phyloP scores from a whole-genome alignment of 208 protist genomes.

The Leishmania aethiopica region DNA sequence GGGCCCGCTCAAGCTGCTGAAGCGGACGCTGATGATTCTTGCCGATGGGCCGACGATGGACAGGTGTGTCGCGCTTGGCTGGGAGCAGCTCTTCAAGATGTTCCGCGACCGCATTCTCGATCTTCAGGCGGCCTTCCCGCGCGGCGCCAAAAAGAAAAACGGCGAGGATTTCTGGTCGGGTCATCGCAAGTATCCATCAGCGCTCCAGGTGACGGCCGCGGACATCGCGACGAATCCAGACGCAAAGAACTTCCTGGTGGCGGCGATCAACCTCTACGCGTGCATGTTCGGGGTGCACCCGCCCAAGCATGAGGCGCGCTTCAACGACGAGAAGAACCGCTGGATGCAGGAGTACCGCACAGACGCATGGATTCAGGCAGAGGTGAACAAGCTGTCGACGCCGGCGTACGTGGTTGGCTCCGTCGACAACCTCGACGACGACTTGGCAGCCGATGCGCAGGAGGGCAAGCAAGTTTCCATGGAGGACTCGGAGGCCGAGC shows the following conservation, averaged over 20 bases:
- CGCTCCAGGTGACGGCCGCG: constrained; percentile 46
- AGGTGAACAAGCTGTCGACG: constrained; percentile 30
- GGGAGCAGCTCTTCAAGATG: constrained; percentile 94
- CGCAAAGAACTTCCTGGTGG: constrained; percentile 72
- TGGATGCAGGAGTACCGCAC: constrained; percentile 87
- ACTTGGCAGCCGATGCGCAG: constrained; percentile 48
- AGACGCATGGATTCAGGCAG: constrained; percentile 54
- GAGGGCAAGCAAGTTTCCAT: constrained; percentile 17
- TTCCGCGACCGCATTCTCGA: constrained; percentile 97
- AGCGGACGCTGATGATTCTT: constrained; percentile 59
- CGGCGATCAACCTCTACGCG: constrained; percentile 80
- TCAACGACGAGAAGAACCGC: constrained; percentile 82
- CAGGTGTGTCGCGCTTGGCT: constrained; percentile 96
- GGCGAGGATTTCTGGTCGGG: constrained; percentile 94
- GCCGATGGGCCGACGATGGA: constrained; percentile 70
- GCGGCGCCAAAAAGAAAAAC: constrained; percentile 94
- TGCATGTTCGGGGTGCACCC: constrained; percentile 89
- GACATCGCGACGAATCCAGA: constrained; percentile 38
- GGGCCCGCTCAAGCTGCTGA: constrained; percentile 49
- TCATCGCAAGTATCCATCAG: constrained; percentile 82
- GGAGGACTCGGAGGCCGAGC: constrained; percentile 58
- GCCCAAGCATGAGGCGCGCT: constrained; percentile 77
- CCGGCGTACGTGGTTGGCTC: constrained; percentile 52
- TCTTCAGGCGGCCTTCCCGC: constrained; percentile 97
- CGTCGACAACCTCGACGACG: constrained; percentile 84